A percentile compares a stretch with the other conserved stretches of the same genome.
Evolutionary conservation across 75 land plant species (phyloP).

Genomic region (Pinus taeda): DNA sequence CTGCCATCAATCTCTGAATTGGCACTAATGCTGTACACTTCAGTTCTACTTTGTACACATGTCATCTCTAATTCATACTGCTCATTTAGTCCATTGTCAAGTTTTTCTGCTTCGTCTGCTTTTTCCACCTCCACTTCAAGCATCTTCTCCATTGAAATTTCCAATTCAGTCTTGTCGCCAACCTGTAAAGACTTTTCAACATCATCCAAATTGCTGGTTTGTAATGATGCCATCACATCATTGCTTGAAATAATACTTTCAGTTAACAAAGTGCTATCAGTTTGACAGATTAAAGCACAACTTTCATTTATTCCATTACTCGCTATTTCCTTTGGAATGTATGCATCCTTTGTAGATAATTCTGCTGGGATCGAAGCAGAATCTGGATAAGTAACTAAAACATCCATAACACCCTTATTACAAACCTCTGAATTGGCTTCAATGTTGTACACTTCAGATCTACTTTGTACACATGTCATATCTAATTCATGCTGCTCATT

Average conservation of each 20-base stretch:
- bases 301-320: neutral
- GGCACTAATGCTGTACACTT: constrained; percentile 4
- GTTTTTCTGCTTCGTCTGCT: constrained; percentile 16
- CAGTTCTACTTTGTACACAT: constrained; percentile 3
- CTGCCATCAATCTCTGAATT: constrained; percentile 8
- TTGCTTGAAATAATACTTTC: constrained; percentile 1
- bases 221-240: neutral
- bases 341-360: neutral
- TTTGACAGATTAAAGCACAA: neutral
- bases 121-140: constrained; percentile 17
- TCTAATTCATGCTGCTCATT: neutral
- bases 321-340: neutral
- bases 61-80: neutral
- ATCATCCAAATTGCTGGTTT: constrained; percentile 1
- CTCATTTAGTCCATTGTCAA: neutral
- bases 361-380: neutral
- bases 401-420: neutral
- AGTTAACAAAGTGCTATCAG: neutral
- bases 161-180: neutral
- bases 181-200: neutral
- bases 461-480: constrained; percentile 1
- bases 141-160: neutral
- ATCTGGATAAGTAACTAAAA: neutral
- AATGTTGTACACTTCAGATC: neutral
- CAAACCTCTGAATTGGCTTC: constrained; percentile 12